Percentiles rank a stretch among this genome's conserved stretches.
Evolutionary conservation across 352 stramenopile genomes (phyloP).

Genomic region (Sclerospora graminicola): DNA sequence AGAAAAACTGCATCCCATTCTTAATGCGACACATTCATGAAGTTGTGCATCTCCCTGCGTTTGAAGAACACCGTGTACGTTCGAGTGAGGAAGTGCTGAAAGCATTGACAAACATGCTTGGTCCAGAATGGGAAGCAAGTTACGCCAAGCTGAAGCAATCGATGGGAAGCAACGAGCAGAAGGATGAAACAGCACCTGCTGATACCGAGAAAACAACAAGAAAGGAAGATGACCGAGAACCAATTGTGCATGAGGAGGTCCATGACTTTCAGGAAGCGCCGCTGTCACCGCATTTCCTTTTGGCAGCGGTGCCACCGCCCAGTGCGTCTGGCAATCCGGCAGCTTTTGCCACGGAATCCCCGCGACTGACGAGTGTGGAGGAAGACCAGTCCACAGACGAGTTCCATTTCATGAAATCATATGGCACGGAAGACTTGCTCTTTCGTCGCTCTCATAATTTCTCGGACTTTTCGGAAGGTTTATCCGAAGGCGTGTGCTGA

Average conservation of each 20-base stretch:
- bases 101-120: slow-evolving; percentile 68
- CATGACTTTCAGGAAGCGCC: slow-evolving; percentile 30
- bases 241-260: slow-evolving; percentile 17
- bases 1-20: slow-evolving; percentile 81
- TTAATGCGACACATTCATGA: slow-evolving; percentile 83
- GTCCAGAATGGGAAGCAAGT: slow-evolving; percentile 62
- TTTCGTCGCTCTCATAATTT: slow-evolving; percentile 55
- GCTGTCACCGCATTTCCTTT: slow-evolving; percentile 45
- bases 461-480: slow-evolving; percentile 60
- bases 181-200: slow-evolving; percentile 15
- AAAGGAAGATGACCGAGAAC: slow-evolving; percentile 1
- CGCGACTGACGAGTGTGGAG: slow-evolving; percentile 29
- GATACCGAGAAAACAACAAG: slow-evolving; percentile 19
- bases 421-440: slow-evolving; percentile 48
- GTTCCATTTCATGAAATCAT: slow-evolving; percentile 56
- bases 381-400: slow-evolving; percentile 24
- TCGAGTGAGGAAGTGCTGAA: slow-evolving; percentile 80
- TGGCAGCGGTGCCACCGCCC: slow-evolving; percentile 31
- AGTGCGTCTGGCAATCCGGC: slow-evolving; percentile 27
- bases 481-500: slow-evolving; percentile 80
- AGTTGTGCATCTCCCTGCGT: slow-evolving; percentile 65
- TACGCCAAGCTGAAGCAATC: slow-evolving; percentile 60
- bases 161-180: slow-evolving; percentile 22
- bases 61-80: slow-evolving; percentile 63
- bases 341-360: slow-evolving; percentile 37